Evolutionary conservation across 2,329 filamentous ascomycete genomes (phyloP).

Genomic region (Phaeosphaeriaceae sp.): DNA sequence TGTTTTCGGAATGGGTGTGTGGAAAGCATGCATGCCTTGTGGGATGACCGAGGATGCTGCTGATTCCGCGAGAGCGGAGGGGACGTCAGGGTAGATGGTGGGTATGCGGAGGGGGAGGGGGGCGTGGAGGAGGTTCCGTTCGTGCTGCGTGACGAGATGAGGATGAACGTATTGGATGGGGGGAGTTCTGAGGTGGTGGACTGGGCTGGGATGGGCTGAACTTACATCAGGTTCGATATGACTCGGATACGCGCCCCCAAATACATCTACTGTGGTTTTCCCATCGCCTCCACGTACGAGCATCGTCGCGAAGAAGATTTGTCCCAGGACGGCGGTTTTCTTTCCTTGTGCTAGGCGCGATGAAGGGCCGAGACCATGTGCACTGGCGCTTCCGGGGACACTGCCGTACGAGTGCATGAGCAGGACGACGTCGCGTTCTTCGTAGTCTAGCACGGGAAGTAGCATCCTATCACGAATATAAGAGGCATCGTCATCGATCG

Average conservation of each 20-base stretch:
- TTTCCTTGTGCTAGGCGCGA: neutral
- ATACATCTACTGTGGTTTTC: neutral
- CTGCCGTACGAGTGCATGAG: neutral
- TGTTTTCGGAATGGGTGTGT: neutral
- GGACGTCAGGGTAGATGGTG: neutral
- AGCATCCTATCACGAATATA: neutral
- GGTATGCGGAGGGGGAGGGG: neutral
- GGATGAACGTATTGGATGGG: neutral
- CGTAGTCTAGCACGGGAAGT: neutral
- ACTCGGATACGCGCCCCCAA: neutral
- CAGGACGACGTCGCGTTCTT: neutral
- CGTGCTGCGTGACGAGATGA: neutral
- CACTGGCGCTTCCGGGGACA: neutral
- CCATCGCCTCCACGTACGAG: neutral
- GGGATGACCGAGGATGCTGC: neutral
- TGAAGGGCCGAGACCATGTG: neutral
- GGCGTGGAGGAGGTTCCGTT: neutral
- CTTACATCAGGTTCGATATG: neutral
- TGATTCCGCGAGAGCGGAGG: neutral
- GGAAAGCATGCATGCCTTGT: neutral
- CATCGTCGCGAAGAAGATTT: neutral
- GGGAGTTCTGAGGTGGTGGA: no score
- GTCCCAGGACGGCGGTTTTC: neutral
- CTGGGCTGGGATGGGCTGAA: no score
- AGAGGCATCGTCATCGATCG: neutral